Percentiles rank a stretch among this genome's conserved stretches.
phyloP scores from a whole-genome alignment of 2,329 filamentous ascomycete genomes.

The Venturia nashicola region DNA sequence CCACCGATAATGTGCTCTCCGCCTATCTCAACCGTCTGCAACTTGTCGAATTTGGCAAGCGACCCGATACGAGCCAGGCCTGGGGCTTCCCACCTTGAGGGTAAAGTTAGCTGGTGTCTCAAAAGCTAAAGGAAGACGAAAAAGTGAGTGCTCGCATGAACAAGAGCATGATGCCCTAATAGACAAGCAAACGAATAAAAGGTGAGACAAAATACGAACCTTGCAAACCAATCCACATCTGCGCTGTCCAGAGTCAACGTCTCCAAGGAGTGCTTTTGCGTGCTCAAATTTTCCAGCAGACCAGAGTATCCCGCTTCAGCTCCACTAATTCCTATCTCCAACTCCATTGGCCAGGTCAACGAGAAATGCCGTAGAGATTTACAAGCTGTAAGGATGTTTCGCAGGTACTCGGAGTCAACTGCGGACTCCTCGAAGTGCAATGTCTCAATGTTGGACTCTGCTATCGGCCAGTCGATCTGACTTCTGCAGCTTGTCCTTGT shows the following conservation, averaged over 20 bases:
- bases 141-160: not conserved
- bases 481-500: not conserved
- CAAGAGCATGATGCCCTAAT: not conserved
- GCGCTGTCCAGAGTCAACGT: not conserved
- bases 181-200: not conserved
- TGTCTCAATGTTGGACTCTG: not conserved
- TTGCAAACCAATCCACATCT: not conserved
- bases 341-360: not conserved
- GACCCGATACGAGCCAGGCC: not conserved
- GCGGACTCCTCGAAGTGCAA: not conserved
- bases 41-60: not conserved
- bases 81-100: not conserved
- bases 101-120: not conserved
- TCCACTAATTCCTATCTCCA: not conserved
- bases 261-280: conserved; percentile 1
- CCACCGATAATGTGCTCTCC: not conserved
- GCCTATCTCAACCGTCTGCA: not conserved
- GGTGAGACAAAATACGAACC: not conserved
- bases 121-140: not conserved
- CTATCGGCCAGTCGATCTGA: not conserved
- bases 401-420: not conserved
- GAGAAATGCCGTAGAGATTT: not conserved
- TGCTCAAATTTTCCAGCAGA: not conserved
- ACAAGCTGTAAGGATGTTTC: not conserved
- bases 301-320: not conserved